Base-by-base conservation (phyloP, 768 basidiomycete genomes). In the Botryobasidium botryosum region DNA sequence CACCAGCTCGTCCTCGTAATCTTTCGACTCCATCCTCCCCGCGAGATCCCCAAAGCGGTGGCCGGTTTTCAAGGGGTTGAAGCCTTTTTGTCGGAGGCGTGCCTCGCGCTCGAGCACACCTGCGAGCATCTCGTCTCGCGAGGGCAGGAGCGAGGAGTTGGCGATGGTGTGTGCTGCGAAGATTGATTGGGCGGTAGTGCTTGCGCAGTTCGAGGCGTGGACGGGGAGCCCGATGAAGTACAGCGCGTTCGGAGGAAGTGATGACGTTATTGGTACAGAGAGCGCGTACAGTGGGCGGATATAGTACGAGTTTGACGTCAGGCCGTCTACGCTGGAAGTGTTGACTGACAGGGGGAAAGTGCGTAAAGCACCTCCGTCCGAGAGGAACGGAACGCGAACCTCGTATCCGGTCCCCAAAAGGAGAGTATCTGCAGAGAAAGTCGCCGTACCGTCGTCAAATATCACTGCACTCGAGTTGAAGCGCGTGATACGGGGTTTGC, bases 341-440 rank as follows among this genome's bases (percentile, higher is more conserved):
- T 15, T 20, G 52, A 47, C 31, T 40, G 39, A 8, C n/a, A n/a
- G n/a, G n/a, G n/a, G n/a, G n/a, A n/a, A n/a, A n/a, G n/a, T n/a
- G n/a, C n/a, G n/a, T 12, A 32, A 32, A 38, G 35, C 17, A 5
- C 56, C 59, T 44, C 28, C 48, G 8, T 33, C 35, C 28, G 53
- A 49, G 24, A 68, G 56, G 64, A 75, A 75, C 0, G 73, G 74
- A 5, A 72, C 59, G 18, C 61, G 62, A 40, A 68, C 48, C 45
- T 73, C 62, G 53, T 77, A 77, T 6, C 75, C 75, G 0, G 72
- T 76, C 0, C 59, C 72, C 12, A 75, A 64, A 23, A 76, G 52
- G 28, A 77, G 58, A 5, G 62, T 51, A 47, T 75, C 69, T 24
- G 70, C 64, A 32, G 64, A 59, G 15, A 46, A 29, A 3, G 64